Conservation (phyloP, 352 stramenopile species). For the Pythium diclinum region DNA sequence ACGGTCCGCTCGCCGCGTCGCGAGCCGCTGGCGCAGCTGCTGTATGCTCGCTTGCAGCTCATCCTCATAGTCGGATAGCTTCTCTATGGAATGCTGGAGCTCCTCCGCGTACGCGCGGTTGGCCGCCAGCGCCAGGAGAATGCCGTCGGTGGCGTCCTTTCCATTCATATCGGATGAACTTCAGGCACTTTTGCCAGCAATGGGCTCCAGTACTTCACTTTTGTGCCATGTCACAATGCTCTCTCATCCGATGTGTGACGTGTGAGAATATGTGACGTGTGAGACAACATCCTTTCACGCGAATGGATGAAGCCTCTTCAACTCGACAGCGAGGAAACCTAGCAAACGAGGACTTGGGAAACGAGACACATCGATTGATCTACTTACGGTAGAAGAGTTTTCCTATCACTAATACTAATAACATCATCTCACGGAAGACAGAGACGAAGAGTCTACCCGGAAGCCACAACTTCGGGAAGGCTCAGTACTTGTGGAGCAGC, state of each 20-base stretch:
- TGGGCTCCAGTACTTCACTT: not conserved
- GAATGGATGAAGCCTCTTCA: not conserved
- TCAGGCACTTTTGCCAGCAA: not conserved
- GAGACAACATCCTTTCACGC: not conserved
- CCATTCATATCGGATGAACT: conserved; percentile 8
- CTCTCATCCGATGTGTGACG: not conserved
- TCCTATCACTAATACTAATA: conserved; percentile 5
- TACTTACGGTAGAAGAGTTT: not conserved
- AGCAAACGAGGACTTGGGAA: not conserved
- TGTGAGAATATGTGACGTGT: not conserved
- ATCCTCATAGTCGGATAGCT: conserved; percentile 38
- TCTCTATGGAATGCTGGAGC: conserved; percentile 32
- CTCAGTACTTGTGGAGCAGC: conserved; percentile 29
- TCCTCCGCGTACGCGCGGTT: conserved; percentile 48
- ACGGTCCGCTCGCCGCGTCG: conserved; percentile 45
- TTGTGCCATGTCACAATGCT: conserved; percentile 8
- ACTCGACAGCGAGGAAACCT: not conserved
- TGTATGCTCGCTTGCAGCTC: conserved; percentile 38
- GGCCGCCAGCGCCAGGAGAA: conserved; percentile 21
- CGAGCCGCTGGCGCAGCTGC: conserved; percentile 46
- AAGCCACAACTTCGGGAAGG: not conserved
- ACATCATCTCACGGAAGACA: conserved; percentile 7
- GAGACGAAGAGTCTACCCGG: not conserved
- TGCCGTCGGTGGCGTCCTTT: not conserved
- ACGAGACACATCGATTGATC: not conserved